A percentile compares a stretch with the other conserved stretches of the same genome.
These are phyloP conservation scores for Chaetomidium leptoderma DNA, from an alignment of 495 filamentous ascomycete genomes.

Conservation along the genomic window DNA sequence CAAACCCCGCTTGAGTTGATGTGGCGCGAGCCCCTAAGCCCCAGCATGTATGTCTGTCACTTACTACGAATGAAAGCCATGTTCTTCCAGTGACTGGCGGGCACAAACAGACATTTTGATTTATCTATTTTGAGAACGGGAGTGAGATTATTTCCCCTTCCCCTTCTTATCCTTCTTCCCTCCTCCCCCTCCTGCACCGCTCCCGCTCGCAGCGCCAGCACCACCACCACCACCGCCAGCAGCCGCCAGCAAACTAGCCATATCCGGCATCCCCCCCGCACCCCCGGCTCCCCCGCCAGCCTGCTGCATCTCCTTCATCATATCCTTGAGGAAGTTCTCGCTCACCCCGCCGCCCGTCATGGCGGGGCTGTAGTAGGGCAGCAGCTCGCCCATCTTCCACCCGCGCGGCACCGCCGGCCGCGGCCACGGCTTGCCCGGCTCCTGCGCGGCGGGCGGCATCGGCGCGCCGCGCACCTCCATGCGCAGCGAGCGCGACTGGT, in stretches of 20 bases:
- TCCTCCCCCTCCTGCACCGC: slow-evolving; percentile 22
- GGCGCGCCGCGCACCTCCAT: slow-evolving; percentile 57
- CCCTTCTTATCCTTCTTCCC: slow-evolving; percentile 41
- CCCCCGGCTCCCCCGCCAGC: slow-evolving; percentile 43
- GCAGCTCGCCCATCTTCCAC: slow-evolving; percentile 81
- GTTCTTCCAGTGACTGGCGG: too few relatives aligned
- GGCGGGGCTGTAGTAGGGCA: slow-evolving; percentile 83
- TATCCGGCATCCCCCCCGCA: slow-evolving; percentile 32
- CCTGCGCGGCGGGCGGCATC: slow-evolving; percentile 33
- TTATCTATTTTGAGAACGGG: too few relatives aligned
- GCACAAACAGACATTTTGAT: not conserved
- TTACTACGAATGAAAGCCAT: too few relatives aligned
- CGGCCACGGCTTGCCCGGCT: slow-evolving; percentile 59
- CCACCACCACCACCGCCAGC: slow-evolving; percentile 30
- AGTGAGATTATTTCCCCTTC: slow-evolving; percentile 46
- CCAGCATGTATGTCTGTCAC: too few relatives aligned
- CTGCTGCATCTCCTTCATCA: slow-evolving; percentile 89
- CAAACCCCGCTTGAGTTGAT: too few relatives aligned
- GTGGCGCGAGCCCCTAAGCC: too few relatives aligned
- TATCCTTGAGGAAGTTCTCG: slow-evolving; percentile 94
- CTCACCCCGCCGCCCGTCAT: slow-evolving; percentile 91
- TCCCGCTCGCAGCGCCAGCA: slow-evolving; percentile 23
- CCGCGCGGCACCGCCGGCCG: slow-evolving; percentile 76
- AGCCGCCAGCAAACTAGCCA: slow-evolving; percentile 42
- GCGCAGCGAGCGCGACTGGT: slow-evolving; percentile 63